phyloP scores from a whole-genome alignment of 768 basidiomycete species.

The Boletellus ananas region DNA sequence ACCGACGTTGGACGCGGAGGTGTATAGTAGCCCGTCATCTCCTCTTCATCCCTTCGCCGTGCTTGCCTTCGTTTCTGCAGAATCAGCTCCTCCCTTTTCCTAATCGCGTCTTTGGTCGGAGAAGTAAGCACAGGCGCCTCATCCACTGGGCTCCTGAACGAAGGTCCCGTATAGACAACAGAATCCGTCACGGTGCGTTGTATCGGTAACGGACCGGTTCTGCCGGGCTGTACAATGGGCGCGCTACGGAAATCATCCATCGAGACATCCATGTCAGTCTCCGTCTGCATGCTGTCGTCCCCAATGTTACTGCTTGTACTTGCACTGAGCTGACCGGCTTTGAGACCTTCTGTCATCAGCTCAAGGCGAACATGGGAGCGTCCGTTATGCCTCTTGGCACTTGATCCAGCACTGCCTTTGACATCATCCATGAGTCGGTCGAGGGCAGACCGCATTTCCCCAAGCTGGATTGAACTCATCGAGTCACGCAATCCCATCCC shows the following conservation, averaged over 20 bases:
- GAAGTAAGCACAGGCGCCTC: conserved; percentile 39
- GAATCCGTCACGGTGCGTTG: conserved; percentile 55
- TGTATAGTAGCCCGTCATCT: conserved; percentile 34
- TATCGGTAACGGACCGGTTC: conserved; percentile 29
- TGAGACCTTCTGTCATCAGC: conserved; percentile 31
- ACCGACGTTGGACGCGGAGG: conserved; percentile 27
- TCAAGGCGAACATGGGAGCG: conserved; percentile 23
- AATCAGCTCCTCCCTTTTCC: conserved; percentile 62
- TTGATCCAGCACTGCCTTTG: conserved; percentile 24
- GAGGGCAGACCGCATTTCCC: conserved; percentile 70
- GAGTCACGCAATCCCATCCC: conserved; percentile 34
- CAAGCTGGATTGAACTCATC: conserved; percentile 51
- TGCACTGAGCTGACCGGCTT: conserved; percentile 31
- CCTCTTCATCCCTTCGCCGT: conserved; percentile 50
- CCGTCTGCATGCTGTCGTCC: conserved; percentile 30
- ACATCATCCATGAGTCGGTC: conserved; percentile 74
- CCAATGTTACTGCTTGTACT: conserved; percentile 32
- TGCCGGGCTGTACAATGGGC: conserved; percentile 7
- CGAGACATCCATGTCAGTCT: conserved; percentile 31
- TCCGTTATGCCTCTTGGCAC: conserved; percentile 19
- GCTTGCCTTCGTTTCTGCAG: conserved; percentile 66
- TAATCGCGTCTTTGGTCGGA: conserved; percentile 65
- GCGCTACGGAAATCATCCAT: conserved; percentile 23
- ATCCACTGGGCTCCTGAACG: conserved; percentile 31
- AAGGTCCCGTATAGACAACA: conserved; percentile 29